Evolutionary conservation across 192 early-diverging fungal genomes (phyloP), one percentile per base, ranked within the genome.

Genomic region (Coemansia sp.): DNA sequence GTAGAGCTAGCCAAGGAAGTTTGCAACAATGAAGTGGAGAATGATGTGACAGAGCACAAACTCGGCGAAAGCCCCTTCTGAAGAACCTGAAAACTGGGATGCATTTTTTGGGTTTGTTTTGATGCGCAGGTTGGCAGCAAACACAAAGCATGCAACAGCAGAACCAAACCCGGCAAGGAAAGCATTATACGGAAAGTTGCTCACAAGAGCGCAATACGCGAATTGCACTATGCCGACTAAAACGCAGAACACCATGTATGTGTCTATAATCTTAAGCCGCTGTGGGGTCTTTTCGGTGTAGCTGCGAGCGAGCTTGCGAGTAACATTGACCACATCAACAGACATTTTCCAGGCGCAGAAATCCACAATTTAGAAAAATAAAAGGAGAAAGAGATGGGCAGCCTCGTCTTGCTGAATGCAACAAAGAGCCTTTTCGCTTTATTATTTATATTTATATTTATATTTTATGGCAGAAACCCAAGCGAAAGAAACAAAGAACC

Each of bases 131-230:
- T 94, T 95, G 61, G 92, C 95, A 18, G 76, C 74, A 62, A 97
- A 88, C 10, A 97, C 92, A 84, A 99, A 99, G 59, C 87, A 85
- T 21, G 94, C 96, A 23, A 98, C 94, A 9, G 92, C 91, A 10
- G 91, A 90, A 61, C 92, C 92, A 83, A 99, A 99, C 37, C 95
- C 94, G 11, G 96, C 90, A 72, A 99, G 76, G 78, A 99, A 98
- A 38, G 95, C 92, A 83, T 98, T 98, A 86, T 97, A 98, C 19
- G 98, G 98, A 76, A 89, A 98, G n/a, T 90, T 94, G 54, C 96
- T 96, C 13, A 86, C 94, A 21, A 95, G 62, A 1, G 89, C 60
- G 63, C 92, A 89, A 71, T 99, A 98, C 13, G 89, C 71, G 68
- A 99, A 95, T 83, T 98, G 98, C 32, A 92, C 71, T 52, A 96